These are phyloP conservation scores for Colletotrichum gigasporum DNA, from an alignment of 2,329 filamentous ascomycete genomes.

Conservation along the genomic window DNA sequence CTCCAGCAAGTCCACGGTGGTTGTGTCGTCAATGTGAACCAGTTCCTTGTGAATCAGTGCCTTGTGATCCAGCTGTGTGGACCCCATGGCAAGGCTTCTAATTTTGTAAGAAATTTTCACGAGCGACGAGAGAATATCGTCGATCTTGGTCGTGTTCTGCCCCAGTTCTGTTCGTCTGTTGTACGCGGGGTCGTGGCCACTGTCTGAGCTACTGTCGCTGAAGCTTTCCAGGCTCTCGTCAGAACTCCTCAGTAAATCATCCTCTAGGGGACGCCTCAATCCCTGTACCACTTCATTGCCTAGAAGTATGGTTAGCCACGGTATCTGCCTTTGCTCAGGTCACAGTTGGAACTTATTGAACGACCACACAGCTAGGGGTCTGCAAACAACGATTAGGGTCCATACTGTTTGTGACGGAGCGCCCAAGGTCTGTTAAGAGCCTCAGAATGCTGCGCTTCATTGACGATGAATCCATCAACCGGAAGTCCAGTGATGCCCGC, in stretches of 20 bases:
- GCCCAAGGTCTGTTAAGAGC: not conserved
- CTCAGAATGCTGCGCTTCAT: not conserved
- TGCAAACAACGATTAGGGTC: too few relatives aligned
- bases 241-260: not conserved
- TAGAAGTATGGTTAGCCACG: not conserved
- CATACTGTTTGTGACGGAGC: not conserved
- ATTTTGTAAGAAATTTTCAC: slow-evolving; percentile 1
- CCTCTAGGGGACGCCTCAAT: not conserved
- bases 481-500: slow-evolving; percentile 6
- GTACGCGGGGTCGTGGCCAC: not conserved
- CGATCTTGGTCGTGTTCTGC: not conserved
- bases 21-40: not conserved
- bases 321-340: too few relatives aligned
- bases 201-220: not conserved
- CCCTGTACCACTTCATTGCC: slow-evolving; percentile 1
- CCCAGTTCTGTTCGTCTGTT: not conserved
- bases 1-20: not conserved
- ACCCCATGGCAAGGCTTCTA: not conserved
- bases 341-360: too few relatives aligned
- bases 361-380: too few relatives aligned
- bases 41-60: not conserved
- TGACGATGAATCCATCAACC: not conserved
- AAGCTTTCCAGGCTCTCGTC: not conserved
- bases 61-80: not conserved
- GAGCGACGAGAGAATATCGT: not conserved